Evolutionary conservation across 2,329 filamentous ascomycete genomes (phyloP).

Genomic region (Phaeosphaeria sp.): DNA sequence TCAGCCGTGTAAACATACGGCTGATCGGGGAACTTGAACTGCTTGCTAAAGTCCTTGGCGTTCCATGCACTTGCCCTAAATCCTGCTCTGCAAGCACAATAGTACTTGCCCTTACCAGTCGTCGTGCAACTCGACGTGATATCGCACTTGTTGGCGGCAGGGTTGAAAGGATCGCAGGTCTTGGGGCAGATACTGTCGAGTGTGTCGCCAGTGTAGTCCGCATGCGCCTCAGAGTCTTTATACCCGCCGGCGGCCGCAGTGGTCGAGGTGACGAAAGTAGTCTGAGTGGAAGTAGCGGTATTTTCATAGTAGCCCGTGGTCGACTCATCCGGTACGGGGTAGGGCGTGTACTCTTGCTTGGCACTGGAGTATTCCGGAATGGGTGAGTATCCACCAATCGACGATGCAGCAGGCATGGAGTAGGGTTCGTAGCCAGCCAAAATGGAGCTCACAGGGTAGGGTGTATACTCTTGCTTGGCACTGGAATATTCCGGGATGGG

Average conservation of each 20-base stretch:
- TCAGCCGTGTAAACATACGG: conserved; percentile 34
- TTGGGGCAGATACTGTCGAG: conserved; percentile 28
- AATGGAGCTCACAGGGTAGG: not conserved
- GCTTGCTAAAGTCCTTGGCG: conserved; percentile 34
- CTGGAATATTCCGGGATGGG: no score
- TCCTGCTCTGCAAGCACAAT: conserved; percentile 38
- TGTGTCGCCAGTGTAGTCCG: conserved; percentile 25
- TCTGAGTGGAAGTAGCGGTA: not conserved
- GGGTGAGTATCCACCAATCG: not conserved
- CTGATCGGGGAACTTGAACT: conserved; percentile 31
- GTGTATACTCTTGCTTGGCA: not conserved
- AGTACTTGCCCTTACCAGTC: conserved; percentile 30
- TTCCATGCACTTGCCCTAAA: conserved; percentile 24
- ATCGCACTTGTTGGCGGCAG: conserved; percentile 33
- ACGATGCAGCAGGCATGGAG: not conserved
- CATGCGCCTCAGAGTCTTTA: not conserved
- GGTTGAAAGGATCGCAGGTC: conserved; percentile 33
- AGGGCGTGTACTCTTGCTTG: no score
- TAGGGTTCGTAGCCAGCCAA: not conserved
- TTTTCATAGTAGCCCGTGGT: not conserved
- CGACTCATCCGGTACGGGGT: no score
- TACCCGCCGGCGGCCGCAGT: not conserved
- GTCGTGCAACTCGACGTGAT: conserved; percentile 29
- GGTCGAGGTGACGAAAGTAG: conserved; percentile 1
- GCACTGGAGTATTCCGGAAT: not conserved